A percentile compares a stretch with the other conserved stretches of the same genome.
Conservation (phyloP, 2,329 filamentous ascomycete genomes). For the Aspergillus intermedius region DNA sequence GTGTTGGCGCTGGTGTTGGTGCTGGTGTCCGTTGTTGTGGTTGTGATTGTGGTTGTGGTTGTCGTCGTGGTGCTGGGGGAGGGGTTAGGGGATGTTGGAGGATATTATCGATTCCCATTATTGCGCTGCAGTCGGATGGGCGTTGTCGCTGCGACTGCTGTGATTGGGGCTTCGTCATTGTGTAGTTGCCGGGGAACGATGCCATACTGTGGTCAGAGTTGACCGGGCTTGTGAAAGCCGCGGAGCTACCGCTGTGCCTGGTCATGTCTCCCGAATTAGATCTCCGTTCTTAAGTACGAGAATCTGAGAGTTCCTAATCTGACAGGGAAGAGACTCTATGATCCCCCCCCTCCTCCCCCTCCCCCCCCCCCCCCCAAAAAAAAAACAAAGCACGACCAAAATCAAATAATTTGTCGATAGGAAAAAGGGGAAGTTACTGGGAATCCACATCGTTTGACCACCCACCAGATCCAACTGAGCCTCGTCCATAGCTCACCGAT, state of each 20-base stretch:
- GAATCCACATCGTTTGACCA: conserved; percentile 26
- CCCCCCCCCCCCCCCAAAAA: no score
- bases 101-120: conserved; percentile 32
- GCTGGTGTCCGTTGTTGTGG: conserved; percentile 6
- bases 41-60: neutral
- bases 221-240: conserved; percentile 22
- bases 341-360: neutral
- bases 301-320: neutral
- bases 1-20: conserved; percentile 14
- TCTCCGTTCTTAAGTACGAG: neutral
- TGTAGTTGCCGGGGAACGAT: conserved; percentile 8
- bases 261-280: conserved; percentile 12
- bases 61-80: conserved; percentile 14
- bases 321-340: neutral
- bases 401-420: neutral
- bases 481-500: conserved; percentile 13
- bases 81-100: conserved; percentile 24
- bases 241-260: conserved; percentile 23
- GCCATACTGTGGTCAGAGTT: conserved; percentile 21
- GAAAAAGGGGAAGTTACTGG: conserved; percentile 21
- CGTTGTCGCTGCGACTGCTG: conserved; percentile 9
- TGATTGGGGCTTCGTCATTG: conserved; percentile 3
- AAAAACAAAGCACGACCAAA: neutral
- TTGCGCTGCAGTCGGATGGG: conserved; percentile 21
- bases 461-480: conserved; percentile 17